Evolutionary conservation across 352 stramenopile genomes (phyloP), one percentile per base, ranked within the genome.

Genomic region (Globisporangium lucens): DNA sequence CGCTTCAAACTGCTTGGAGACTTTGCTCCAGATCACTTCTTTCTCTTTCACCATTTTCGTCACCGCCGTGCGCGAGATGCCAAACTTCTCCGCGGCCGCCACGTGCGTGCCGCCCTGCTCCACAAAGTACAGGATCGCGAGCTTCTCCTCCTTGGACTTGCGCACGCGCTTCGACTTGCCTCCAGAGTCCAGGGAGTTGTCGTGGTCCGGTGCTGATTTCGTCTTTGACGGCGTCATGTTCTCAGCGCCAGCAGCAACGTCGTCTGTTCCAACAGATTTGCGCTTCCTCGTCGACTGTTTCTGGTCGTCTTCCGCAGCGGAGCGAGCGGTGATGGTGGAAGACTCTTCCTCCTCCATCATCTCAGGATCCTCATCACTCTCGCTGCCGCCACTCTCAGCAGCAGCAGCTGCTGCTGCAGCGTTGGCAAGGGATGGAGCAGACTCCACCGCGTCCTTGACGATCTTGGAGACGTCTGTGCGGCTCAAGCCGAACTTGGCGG

Each of bases 31-130:
- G 56, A 82, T 83, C 4, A 68, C 47, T 17, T 83, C 76, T n/a
- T 70, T 69, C 59, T 87, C 79, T 64, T 90, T 88, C 10, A 88
- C 74, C 63, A 87, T 79, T 65, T 87, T 90, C 30, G 79, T 86
- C 49, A 90, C 79, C 0, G 78, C 79, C 1, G 79, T 76, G 20
- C 79, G 71, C 6, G 82, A 88, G 43, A 90, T 67, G 17, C 78
- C 80, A 62, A 87, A 90, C 70, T 83, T 80, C 36, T 83, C 76
- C 0, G 82, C 78, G 0, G 82, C 79, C 0, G 82, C 69, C 1
- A 74, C 68, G 49, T 86, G 82, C 4, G 76, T 79, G 1, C 79
- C 79, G 33, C 80, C 80, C 1, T 82, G 65, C 33, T 85, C 79
- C 30, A 90, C 76, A 67, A 85, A 89, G 22, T 79, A 66, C 30